Conservation (phyloP, 768 basidiomycete genomes). For the Lentinula guzmanii region DNA sequence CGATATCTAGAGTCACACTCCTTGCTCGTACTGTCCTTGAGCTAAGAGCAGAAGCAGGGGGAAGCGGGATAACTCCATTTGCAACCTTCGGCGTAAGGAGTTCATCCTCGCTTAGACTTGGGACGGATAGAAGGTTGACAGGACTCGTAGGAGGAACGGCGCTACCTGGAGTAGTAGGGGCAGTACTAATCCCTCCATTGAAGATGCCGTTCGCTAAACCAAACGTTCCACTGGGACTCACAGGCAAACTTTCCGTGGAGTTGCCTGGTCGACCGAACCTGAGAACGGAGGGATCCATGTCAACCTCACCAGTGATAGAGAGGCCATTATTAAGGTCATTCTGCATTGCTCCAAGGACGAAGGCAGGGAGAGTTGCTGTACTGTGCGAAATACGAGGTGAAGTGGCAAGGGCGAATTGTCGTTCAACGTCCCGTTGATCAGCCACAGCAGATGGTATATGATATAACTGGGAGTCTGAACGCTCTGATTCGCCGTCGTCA, state of each 20-base stretch:
- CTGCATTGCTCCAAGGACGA: neutral
- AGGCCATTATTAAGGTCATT: neutral
- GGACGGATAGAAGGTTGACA: conserved; percentile 2
- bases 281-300: conserved; percentile 74
- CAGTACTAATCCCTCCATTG: neutral
- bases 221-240: conserved; percentile 4
- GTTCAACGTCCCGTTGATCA: conserved; percentile 19
- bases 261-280: conserved; percentile 69
- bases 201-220: neutral
- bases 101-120: conserved; percentile 15
- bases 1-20: neutral
- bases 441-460: conserved; percentile 41
- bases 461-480: conserved; percentile 11
- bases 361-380: conserved; percentile 12
- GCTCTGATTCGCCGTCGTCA: neutral
- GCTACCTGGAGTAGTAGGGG: neutral
- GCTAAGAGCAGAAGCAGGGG: neutral
- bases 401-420: conserved; percentile 15
- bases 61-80: conserved; percentile 6
- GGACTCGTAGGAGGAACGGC: conserved; percentile 9
- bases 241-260: conserved; percentile 67
- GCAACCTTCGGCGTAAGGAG: conserved; percentile 28
- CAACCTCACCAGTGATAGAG: conserved; percentile 10
- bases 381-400: conserved; percentile 9
- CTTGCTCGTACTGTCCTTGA: conserved; percentile 1